Base-by-base conservation (phyloP, 73 alveolate genomes). In the Symbiodinium pilosum region DNA sequence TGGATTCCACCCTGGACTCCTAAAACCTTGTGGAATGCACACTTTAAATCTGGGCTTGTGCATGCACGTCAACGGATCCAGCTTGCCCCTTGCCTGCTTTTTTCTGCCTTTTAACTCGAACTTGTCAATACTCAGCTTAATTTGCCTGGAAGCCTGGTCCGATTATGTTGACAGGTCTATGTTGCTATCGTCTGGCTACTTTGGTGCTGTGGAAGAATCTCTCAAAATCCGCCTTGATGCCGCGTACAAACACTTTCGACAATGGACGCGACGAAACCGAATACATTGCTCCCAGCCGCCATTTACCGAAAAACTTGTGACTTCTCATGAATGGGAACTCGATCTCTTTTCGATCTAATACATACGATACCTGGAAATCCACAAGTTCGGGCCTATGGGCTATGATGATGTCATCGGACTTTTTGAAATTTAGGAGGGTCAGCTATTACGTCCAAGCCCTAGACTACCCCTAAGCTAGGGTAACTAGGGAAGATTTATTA, bases 21-120 rank as follows among this genome's bases (percentile, higher is more conserved):
- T 87, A n/a, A 77, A 87, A n/a, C 59, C 64, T 0, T 87, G 94
- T 64, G 34, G 85, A 0, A 87, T 87, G 94, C 94, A 87, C 64
- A 64, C 39, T 28, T 32, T 87, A 7, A 87, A 87, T 32, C 43
- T 87, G 68, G 94, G 94, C 2, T 24, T 87, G 42, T n/a, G 73
- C n/a, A 51, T 36, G 30, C 84, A 87, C 26, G 28, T 52, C 44
- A 87, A 87, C 34, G 94, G 84, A 20, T 12, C 68, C 38, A 39
- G 64, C 36, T 24, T 87, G 85, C 59, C 6, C 18, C 85, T 40
- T 6, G 64, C 64, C n/a, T n/a, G n/a, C n/a, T n/a, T n/a, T 39
- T 36, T 32, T 24, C 14, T 2, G 28, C 28, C 4, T 87, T 39
- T 39, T 42, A 4, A 12, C 28, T n/a, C 36, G 8, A 2, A 39